Percentiles rank a stretch among this genome's conserved stretches.
Evolutionary conservation across 1,139 yeast genomes (phyloP).

Genomic region (Yamadazyma dendronema): DNA sequence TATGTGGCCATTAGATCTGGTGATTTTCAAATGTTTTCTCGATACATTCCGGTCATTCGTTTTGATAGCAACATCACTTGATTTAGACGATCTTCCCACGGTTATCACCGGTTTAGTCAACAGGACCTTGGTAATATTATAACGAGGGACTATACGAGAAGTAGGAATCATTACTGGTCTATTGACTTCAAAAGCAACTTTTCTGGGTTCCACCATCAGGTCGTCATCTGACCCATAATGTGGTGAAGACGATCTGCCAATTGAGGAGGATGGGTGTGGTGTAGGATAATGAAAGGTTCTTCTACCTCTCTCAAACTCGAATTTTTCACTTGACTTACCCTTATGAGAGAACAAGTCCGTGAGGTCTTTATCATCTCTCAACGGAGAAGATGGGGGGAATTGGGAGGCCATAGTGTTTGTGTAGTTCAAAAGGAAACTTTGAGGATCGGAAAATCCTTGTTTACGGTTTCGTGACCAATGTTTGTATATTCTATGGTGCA

Average conservation of each 20-base stretch:
- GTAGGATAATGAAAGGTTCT: slow-evolving; percentile 40
- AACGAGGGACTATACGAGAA: slow-evolving; percentile 4
- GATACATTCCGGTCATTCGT: slow-evolving; percentile 62
- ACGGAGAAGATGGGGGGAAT: slow-evolving; percentile 69
- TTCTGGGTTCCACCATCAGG: slow-evolving; percentile 7
- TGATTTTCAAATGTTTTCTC: slow-evolving; percentile 55
- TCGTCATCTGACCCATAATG: slow-evolving; percentile 8
- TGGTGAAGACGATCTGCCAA: slow-evolving; percentile 49
- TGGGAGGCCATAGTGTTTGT: slow-evolving; percentile 22
- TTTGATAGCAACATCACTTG: slow-evolving; percentile 57
- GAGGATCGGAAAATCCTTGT: not conserved
- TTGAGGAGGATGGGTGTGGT: slow-evolving; percentile 56
- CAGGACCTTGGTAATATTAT: slow-evolving; percentile 38
- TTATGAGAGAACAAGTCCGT: slow-evolving; percentile 27
- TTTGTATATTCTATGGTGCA: slow-evolving; percentile 1
- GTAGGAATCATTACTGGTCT: slow-evolving; percentile 10
- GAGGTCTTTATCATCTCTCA: slow-evolving; percentile 28
- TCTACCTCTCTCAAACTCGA: slow-evolving; percentile 16
- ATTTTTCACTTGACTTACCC: not conserved
- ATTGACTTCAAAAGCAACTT: slow-evolving; percentile 14
- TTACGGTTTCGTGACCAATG: not conserved
- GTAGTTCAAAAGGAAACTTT: not conserved
- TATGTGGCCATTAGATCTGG: slow-evolving; percentile 20
- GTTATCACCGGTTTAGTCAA: slow-evolving; percentile 26
- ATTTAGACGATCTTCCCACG: slow-evolving; percentile 66